Base-by-base conservation (phyloP, 1,284 basidiomycete genomes). In the Puccinia polysora region DNA sequence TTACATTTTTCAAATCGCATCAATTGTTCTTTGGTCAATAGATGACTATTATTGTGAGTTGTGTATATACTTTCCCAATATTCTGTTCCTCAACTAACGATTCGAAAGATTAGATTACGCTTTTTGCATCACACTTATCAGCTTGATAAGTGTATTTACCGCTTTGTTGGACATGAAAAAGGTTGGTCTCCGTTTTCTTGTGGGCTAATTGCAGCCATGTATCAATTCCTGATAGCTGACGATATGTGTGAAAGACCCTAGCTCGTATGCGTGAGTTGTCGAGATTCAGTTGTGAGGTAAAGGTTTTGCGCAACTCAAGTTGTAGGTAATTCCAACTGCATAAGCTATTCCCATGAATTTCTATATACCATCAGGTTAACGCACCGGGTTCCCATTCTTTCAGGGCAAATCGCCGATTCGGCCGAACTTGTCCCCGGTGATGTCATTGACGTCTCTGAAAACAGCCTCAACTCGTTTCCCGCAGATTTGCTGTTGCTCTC, bases 1-100 rank as follows among this genome's bases (percentile, higher is more conserved):
- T 81, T 97, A 96, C 78, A 89, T 98, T 71, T 99, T 99, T 80
- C 96, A 99, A 84, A 89, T 98, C 75, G 93, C 93, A 59, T 96
- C 92, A 74, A 90, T 98, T 76, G 82, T 91, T 28, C 82, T 99
- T 10, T 98, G 96, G 96, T 89, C 89, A 2, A 77, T 97, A 69
- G 96, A 99, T 77, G 86, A 97, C 76, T 82, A 82, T 74, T 78
- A 77, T 68, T 77, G 76, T 76, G 38, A 25, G 74, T 63, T 8
- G 36, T n/a, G 45, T 15, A 28, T 15, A 4, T 12, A 18, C 4
- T 28, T 32, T 36, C 7, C 43, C 14, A 8, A 45, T 56, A 30
- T 10, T 30, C 68, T 20, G 73, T 60, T 55, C 59, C 64, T 38
- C 28, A 73, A 47, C 47, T 69, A 28, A 28, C 8, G 4, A 14